These are phyloP conservation scores for Hyaloscypha hepaticicola DNA, from an alignment of 495 filamentous ascomycete genomes.

Conservation along the genomic window DNA sequence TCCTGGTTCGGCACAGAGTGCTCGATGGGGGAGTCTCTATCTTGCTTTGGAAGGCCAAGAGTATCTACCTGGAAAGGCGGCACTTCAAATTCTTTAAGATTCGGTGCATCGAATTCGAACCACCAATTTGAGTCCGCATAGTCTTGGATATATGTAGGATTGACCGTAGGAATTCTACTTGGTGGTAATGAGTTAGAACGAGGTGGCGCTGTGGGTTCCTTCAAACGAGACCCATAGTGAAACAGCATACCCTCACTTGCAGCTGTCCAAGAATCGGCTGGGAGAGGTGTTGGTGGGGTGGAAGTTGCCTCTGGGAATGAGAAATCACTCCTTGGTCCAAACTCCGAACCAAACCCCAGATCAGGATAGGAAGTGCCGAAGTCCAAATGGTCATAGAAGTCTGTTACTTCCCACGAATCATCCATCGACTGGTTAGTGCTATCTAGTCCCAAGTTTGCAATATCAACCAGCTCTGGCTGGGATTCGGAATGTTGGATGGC, in stretches of 20 bases:
- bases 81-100: neutral
- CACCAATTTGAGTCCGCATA: neutral
- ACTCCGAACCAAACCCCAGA: constrained; percentile 6
- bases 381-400: neutral
- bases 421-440: neutral
- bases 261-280: neutral
- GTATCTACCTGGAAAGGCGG: neutral
- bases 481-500: neutral
- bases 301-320: neutral
- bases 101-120: neutral
- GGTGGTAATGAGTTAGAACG: neutral
- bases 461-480: neutral
- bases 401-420: neutral
- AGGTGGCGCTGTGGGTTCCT: neutral
- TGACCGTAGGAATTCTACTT: neutral
- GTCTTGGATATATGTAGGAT: neutral
- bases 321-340: constrained; percentile 1
- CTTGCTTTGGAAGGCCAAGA: neutral
- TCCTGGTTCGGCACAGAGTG: neutral
- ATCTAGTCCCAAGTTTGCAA: neutral
- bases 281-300: neutral
- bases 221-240: neutral
- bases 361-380: neutral
- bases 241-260: neutral
- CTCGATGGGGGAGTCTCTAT: neutral